Evolutionary conservation across 495 filamentous ascomycete species (phyloP), one percentile per base, ranked within the genome.

Genomic region (Rhypophila decipiens): DNA sequence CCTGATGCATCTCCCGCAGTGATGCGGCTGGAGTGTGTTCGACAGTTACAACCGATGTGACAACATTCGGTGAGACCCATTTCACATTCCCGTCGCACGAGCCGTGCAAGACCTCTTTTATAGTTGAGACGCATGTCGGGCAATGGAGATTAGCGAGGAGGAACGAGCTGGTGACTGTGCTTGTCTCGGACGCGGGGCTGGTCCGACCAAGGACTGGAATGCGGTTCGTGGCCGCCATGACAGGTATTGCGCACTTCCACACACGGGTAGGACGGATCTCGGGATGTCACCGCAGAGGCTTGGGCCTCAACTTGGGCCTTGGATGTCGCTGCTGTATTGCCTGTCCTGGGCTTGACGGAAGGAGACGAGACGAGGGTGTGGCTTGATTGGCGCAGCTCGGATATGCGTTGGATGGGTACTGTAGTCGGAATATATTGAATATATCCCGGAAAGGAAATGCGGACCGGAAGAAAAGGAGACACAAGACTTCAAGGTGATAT

Each of bases 71-170:
- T 40, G 78, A 79, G 7, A 82, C 68, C 67, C 72, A 76, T 43
- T 49, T 51, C 35, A 79, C 61, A 21, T 51, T 51, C 20, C 61
- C 67, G 13, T 61, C 51, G 12, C 69, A 68, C 5, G 67, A 50
- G 11, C 50, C 62, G 42, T 56, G 57, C 24, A 82, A 52, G 51
- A 64, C 66, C 36, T 67, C 56, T 55, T 76, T 68, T 60, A 83
- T 82, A 52, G 68, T 63, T 18, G 72, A 71, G 17, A 81, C 71
- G 52, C 79, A 83, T 40, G 78, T 76, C 23, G 77, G 73, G 66
- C 80, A 84, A 56, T 84, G 80, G 13, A 83, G 67, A 65, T 83
- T 82, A 41, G 66, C 65, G 39, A 79, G 58, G 19, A 78, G 56
- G 50, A 76, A 72, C 18, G 71, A 68, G n/a, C 66, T 71, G 19